These are phyloP conservation scores for Candida mesenterica DNA, from an alignment of 1,139 yeast genomes.

Conservation along the genomic window DNA sequence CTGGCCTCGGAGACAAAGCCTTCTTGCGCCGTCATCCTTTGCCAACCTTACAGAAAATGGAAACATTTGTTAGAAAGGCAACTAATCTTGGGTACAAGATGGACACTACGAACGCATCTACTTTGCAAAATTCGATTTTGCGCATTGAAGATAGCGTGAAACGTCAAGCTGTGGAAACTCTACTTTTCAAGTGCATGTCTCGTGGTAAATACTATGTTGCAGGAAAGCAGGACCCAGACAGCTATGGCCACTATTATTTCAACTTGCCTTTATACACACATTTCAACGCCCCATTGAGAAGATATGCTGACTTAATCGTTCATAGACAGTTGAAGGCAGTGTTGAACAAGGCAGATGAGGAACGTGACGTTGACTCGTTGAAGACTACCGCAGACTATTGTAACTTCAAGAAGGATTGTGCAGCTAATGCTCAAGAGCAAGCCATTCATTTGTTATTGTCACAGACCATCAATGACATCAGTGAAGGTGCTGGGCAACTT, in stretches of 20 bases:
- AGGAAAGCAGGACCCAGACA: slow-evolving; percentile 81
- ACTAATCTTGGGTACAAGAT: slow-evolving; percentile 63
- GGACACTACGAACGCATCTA: slow-evolving; percentile 73
- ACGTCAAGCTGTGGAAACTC: slow-evolving; percentile 75
- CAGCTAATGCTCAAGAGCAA: slow-evolving; percentile 91
- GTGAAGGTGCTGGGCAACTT: slow-evolving; percentile 75
- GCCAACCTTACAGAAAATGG: slow-evolving; percentile 81
- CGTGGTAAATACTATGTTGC: slow-evolving; percentile 88
- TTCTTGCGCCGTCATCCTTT: slow-evolving; percentile 84
- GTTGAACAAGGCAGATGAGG: slow-evolving; percentile 33
- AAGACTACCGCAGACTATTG: slow-evolving; percentile 88
- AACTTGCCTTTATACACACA: slow-evolving; percentile 88
- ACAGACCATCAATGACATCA: slow-evolving; percentile 78
- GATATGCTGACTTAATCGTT: slow-evolving; percentile 90
- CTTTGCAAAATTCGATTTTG: slow-evolving; percentile 71
- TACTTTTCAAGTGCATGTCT: slow-evolving; percentile 77
- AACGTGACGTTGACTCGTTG: slow-evolving; percentile 66
- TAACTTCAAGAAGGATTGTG: slow-evolving; percentile 93
- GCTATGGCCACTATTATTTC: slow-evolving; percentile 73
- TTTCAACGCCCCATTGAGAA: slow-evolving; percentile 86
- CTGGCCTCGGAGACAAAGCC: slow-evolving; percentile 76
- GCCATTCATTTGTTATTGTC: slow-evolving; percentile 84
- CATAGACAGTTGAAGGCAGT: slow-evolving; percentile 85
- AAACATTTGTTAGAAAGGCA: slow-evolving; percentile 72
- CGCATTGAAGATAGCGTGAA: slow-evolving; percentile 59